Conservation (phyloP, 208 protist species). For the Crithidia thermophila region DNA sequence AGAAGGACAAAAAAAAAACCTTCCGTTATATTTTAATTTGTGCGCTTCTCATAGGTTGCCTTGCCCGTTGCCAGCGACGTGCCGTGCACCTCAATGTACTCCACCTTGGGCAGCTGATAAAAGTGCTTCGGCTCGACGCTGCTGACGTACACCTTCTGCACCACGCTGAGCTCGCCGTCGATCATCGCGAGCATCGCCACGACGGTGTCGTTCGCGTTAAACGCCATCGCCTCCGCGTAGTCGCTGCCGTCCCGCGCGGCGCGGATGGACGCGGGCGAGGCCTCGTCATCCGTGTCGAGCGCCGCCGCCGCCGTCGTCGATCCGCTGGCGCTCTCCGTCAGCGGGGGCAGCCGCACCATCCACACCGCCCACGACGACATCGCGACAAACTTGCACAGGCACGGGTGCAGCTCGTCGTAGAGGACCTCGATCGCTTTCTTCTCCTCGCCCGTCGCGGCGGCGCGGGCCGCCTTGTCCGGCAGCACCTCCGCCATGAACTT, state of each 20-base stretch:
- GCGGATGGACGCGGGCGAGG: conserved; percentile 1
- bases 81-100: conserved; percentile 76
- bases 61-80: conserved; percentile 58
- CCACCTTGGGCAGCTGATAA: conserved; percentile 72
- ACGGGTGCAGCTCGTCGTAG: conserved; percentile 41
- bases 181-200: conserved; percentile 58
- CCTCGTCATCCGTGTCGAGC: conserved; percentile 18
- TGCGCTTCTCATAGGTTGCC: conserved; percentile 36
- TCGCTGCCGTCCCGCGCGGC: conserved; percentile 4
- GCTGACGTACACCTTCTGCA: conserved; percentile 65
- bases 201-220: conserved; percentile 28
- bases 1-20: neutral
- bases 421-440: conserved; percentile 26
- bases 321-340: conserved; percentile 14
- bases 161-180: conserved; percentile 52
- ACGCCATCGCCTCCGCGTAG: neutral
- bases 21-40: neutral
- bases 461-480: conserved; percentile 21
- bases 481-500: conserved; percentile 32
- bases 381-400: conserved; percentile 61
- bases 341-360: conserved; percentile 39
- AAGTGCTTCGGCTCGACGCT: conserved; percentile 81
- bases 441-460: conserved; percentile 14
- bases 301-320: neutral
- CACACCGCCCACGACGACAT: conserved; percentile 45